Evolutionary conservation across 371 early-diverging fungal genomes (phyloP).

Genomic region (Saksenaea oblongispora): DNA sequence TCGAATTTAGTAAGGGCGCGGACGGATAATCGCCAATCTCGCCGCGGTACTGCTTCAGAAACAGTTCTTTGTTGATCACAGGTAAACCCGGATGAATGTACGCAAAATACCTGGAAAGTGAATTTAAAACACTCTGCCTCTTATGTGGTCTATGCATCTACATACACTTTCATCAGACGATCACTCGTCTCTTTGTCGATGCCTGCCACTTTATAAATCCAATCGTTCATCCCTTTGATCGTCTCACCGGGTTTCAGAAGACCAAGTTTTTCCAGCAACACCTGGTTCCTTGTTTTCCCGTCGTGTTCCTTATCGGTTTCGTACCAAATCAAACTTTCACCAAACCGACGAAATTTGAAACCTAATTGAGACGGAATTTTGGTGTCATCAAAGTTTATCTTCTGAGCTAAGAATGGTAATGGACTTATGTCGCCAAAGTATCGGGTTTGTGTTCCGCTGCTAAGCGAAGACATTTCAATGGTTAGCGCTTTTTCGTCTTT

Average conservation of each 20-base stretch:
- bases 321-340: constrained; percentile 36
- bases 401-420: constrained; percentile 39
- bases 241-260: constrained; percentile 38
- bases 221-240: constrained; percentile 39
- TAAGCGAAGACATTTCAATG: constrained; percentile 24
- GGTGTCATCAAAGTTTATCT: constrained; percentile 41
- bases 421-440: constrained; percentile 46
- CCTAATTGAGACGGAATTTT: constrained; percentile 27
- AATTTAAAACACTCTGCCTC: background rate
- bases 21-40: constrained; percentile 42
- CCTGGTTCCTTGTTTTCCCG: constrained; percentile 2
- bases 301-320: constrained; percentile 22
- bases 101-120: constrained; percentile 39
- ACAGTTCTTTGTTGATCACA: constrained; percentile 45
- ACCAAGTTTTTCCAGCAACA: constrained; percentile 27
- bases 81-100: constrained; percentile 55
- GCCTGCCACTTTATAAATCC: constrained; percentile 43
- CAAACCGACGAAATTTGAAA: constrained; percentile 34
- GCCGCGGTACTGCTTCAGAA: constrained; percentile 49
- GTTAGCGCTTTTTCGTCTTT: background rate
- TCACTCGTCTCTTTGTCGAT: constrained; percentile 46
- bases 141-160: background rate
- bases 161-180: constrained; percentile 47
- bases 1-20: constrained; percentile 41
- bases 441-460: constrained; percentile 22